Conservation (phyloP, 371 early-diverging fungal species). For the Mucor circinelloides region DNA sequence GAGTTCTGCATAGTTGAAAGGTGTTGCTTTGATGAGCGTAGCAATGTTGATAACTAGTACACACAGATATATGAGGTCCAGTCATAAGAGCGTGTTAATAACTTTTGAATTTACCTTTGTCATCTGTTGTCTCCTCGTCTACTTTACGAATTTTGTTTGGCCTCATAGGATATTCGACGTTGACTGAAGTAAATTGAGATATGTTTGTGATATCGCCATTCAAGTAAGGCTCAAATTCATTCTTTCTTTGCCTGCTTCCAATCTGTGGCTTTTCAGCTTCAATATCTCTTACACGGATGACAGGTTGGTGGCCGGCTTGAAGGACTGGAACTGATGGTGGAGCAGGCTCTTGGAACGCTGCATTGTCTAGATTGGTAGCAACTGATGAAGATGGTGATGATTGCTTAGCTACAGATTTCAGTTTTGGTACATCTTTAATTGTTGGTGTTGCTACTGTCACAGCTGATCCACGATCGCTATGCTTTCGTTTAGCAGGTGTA, state of each 20-base stretch:
- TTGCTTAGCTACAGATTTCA: neutral
- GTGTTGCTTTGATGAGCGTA: conserved; percentile 18
- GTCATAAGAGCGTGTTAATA: neutral
- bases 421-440: neutral
- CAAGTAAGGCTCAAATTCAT: conserved; percentile 69
- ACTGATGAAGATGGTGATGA: neutral
- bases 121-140: conserved; percentile 1
- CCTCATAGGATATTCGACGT: conserved; percentile 35
- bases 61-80: neutral
- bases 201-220: conserved; percentile 70
- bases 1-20: conserved; percentile 23
- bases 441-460: neutral
- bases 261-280: conserved; percentile 46
- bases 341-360: neutral
- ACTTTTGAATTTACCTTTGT: conserved; percentile 8
- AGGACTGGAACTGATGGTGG: conserved; percentile 1
- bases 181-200: conserved; percentile 44
- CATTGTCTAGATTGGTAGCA: neutral
- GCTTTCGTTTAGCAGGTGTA: conserved; percentile 4
- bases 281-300: conserved; percentile 40
- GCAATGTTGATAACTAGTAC: conserved; percentile 12
- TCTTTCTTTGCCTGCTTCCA: conserved; percentile 59
- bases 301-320: conserved; percentile 35
- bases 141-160: conserved; percentile 9
- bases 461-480: neutral